Evolutionary conservation across 805 yeast genomes (phyloP), one percentile per base, ranked within the genome.

Genomic region (Candida adriatica): DNA sequence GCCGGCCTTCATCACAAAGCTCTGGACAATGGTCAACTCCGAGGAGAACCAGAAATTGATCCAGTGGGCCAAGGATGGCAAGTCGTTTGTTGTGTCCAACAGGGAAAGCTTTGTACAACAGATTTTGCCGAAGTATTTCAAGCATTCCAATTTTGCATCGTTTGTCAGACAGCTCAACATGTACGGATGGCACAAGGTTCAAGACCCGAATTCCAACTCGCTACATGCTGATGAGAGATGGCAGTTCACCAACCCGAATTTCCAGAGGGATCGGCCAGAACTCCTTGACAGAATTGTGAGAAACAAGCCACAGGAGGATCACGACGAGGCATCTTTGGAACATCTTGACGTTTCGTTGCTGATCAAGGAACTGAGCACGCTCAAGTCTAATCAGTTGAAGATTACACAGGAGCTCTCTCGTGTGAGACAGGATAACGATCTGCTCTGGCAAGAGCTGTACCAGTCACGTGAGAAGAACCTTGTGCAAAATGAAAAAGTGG

Each of bases 121-220:
- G 38, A 79, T 92, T 17, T 61, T 92, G 40, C 98, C 99, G 5
- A 78, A 79, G 50, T 92, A 86, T 61, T 92, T 88, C 67, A 92
- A 92, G 56, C 98, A 92, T 59, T 80, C 84, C 39, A 90, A 92
- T 55, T 88, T 92, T 60, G 94, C 97, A 14, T 79, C 92, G 19
- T 92, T 92, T 67, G 97, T 92, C 11, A 75, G 98, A 40, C 98
- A 90, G 55, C 67, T 90, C 49, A 90, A 90, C 59, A 90, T 92
- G 98, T 92, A 92, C 55, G 98, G 98, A 8, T 92, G 96, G 96
- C 97, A 88, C 62, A 92, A 92, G 59, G 92, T 92, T 4, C 98
- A 92, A 58, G 97, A 92, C 58, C 75, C 88, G 15, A 82, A 62
- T 35, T 70, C 81, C 16, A 96, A 94, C 3, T 70, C 88, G 5